phyloP scores from a whole-genome alignment of 2,329 filamentous ascomycete genomes.

The Fusarium sarcochroum region DNA sequence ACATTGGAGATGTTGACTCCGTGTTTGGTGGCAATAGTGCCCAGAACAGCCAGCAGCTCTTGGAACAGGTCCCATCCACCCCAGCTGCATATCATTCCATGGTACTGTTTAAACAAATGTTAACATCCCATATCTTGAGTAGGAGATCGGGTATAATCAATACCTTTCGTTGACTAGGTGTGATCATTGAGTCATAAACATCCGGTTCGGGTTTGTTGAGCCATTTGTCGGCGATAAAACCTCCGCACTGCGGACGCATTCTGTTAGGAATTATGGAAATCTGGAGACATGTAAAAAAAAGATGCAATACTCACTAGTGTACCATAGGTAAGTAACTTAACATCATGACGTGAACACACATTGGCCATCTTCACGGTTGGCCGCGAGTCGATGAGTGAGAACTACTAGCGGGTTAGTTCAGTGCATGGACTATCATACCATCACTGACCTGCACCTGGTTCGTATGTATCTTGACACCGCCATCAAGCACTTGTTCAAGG shows the following conservation, averaged over 20 bases:
- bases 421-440: accelerated
- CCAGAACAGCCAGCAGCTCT: background rate
- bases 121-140: background rate
- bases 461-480: background rate
- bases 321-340: background rate
- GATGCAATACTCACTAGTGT: background rate
- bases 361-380: background rate
- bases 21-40: background rate
- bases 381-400: background rate
- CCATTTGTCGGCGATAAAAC: conserved; percentile 3
- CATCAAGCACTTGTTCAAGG: background rate
- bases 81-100: conserved; percentile 8
- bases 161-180: conserved; percentile 10
- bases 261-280: background rate
- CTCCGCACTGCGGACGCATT: background rate
- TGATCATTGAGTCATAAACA: background rate
- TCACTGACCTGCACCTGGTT: conserved; percentile 1
- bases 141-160: no score
- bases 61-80: conserved; percentile 4
- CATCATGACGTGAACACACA: background rate
- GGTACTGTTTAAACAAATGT: background rate
- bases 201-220: background rate
- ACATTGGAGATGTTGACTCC: conserved; percentile 1
- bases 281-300: accelerated
- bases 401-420: background rate